Evolutionary conservation across 2,329 filamentous ascomycete species (phyloP).

Genomic region (Pyricularia grisea): DNA sequence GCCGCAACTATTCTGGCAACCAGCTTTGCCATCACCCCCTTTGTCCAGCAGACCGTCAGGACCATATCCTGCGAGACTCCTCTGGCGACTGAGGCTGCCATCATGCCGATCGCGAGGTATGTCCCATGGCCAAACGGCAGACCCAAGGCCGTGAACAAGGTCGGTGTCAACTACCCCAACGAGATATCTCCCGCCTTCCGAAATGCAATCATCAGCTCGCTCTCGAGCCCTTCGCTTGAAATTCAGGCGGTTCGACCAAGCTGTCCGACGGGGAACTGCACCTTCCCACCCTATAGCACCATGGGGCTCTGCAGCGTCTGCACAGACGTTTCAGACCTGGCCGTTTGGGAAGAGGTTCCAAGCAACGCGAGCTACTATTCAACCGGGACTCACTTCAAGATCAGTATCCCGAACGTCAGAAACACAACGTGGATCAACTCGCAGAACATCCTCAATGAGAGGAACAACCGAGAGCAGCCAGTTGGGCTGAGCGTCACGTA

Average conservation of each 20-base stretch:
- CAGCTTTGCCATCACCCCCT: too few species aligned
- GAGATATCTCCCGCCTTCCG: too few species aligned
- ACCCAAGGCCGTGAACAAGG: not conserved
- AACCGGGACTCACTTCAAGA: not conserved
- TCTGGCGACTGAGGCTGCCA: not conserved
- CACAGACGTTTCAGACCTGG: not conserved
- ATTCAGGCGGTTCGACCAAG: not conserved
- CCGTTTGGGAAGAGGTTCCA: not conserved
- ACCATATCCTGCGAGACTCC: too few species aligned
- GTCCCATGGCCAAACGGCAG: not conserved
- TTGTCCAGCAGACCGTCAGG: too few species aligned
- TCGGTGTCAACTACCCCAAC: too few species aligned
- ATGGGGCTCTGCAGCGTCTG: not conserved
- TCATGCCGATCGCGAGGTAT: not conserved
- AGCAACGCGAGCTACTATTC: not conserved
- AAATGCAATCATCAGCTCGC: too few species aligned
- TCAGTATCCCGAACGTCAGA: not conserved
- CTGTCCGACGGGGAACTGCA: not conserved
- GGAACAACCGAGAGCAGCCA: not conserved
- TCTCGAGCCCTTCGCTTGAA: not conserved
- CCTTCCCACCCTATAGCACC: not conserved
- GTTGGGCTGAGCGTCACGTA: too few species aligned
- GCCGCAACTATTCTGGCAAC: too few species aligned
- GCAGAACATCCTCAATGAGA: not conserved
- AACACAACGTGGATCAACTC: not conserved